Conservation (phyloP, 345 rosid genomes). For the Euclidium syriacum region DNA sequence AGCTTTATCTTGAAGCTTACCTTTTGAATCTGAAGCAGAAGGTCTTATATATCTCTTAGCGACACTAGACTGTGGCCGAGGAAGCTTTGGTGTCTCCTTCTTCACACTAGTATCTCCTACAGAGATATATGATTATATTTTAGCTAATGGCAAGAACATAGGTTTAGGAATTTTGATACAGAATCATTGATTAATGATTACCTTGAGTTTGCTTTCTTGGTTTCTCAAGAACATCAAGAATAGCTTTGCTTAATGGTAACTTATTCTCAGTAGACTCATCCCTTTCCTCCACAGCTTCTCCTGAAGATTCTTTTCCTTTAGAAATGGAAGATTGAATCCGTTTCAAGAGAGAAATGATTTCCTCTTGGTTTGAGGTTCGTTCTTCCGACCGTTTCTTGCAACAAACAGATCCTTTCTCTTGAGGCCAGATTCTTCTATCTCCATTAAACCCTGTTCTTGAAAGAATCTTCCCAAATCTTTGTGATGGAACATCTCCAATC, state of each 20-base stretch:
- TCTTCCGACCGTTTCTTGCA: constrained; percentile 20
- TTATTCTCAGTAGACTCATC: constrained; percentile 9
- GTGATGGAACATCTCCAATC: constrained; percentile 37
- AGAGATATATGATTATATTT: neutral
- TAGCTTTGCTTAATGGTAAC: constrained; percentile 31
- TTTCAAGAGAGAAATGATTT: constrained; percentile 44
- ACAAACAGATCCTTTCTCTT: constrained; percentile 15
- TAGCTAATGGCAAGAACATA: neutral
- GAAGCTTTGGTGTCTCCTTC: neutral
- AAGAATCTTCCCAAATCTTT: neutral
- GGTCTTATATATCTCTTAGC: constrained; percentile 37
- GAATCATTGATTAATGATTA: neutral
- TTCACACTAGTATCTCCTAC: constrained; percentile 9
- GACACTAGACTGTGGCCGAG: constrained; percentile 42
- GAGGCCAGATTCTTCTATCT: constrained; percentile 20
- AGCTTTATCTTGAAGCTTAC: constrained; percentile 4
- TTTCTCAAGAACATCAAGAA: constrained; percentile 36
- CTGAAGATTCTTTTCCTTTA: constrained; percentile 25
- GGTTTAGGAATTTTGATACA: neutral
- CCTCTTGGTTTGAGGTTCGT: constrained; percentile 34
- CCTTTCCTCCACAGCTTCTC: neutral
- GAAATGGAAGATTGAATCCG: constrained; percentile 60
- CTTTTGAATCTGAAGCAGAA: constrained; percentile 25
- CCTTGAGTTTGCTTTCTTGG: constrained; percentile 27
- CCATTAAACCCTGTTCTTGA: constrained; percentile 29